These are phyloP conservation scores for Berberis thunbergii DNA, from an alignment of 164 flowering plant species.

Conservation along the genomic window DNA sequence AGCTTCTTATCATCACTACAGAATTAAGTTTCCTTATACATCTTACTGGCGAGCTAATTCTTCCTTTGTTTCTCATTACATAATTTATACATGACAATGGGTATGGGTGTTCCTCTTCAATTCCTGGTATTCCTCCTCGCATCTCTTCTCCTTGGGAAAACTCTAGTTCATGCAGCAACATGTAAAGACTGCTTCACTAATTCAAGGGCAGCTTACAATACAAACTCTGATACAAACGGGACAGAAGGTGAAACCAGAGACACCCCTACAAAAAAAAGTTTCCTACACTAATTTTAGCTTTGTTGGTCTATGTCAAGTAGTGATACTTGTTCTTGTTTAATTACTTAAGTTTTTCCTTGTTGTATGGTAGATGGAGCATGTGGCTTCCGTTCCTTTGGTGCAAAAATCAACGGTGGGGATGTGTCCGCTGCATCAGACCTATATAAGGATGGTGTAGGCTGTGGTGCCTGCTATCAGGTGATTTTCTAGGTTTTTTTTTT, in stretches of 20 bases:
- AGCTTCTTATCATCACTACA: neutral
- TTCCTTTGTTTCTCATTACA: neutral
- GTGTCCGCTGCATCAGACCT: slow-evolving; percentile 80
- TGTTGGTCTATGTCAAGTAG: neutral
- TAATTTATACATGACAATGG: neutral
- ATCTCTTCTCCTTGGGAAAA: slow-evolving; percentile 22
- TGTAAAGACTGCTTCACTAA: slow-evolving; percentile 44
- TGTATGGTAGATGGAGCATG: slow-evolving; percentile 56
- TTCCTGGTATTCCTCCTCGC: slow-evolving; percentile 15
- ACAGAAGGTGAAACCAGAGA: slow-evolving; percentile 40
- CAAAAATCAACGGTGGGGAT: slow-evolving; percentile 75
- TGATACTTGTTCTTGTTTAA: neutral
- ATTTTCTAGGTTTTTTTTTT: neutral
- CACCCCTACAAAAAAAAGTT: neutral
- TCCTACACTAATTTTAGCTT: neutral
- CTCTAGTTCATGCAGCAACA: slow-evolving; percentile 33
- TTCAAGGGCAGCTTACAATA: slow-evolving; percentile 67
- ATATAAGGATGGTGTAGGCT: slow-evolving; percentile 67
- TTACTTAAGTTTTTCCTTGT: neutral
- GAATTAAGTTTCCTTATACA: neutral
- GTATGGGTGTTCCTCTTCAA: slow-evolving; percentile 33
- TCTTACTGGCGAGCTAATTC: neutral
- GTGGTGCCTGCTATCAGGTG: slow-evolving; percentile 93
- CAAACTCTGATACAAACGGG: slow-evolving; percentile 60
- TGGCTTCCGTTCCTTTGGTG: slow-evolving; percentile 72